Evolutionary conservation across 2,329 filamentous ascomycete species (phyloP).

Genomic region (Triangularia setosa): DNA sequence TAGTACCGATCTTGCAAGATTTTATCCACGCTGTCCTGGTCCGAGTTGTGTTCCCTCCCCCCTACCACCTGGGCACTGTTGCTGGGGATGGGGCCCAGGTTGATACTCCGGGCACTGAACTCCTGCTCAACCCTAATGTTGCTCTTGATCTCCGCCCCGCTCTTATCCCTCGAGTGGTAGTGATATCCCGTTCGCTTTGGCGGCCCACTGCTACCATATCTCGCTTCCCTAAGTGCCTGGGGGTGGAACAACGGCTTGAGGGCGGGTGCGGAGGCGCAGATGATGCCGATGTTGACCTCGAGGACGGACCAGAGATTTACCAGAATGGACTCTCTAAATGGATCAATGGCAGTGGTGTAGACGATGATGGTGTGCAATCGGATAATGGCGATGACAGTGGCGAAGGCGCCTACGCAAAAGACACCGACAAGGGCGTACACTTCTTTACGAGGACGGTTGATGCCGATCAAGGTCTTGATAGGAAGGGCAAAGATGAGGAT

Average conservation of each 20-base stretch:
- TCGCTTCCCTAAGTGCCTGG: neutral
- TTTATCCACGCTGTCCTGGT: neutral
- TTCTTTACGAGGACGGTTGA: slow-evolving; percentile 45
- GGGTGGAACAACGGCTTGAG: slow-evolving; percentile 43
- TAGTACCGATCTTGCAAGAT: neutral
- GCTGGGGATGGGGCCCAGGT: slow-evolving; percentile 1
- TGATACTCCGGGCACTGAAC: neutral
- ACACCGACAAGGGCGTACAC: slow-evolving; percentile 47
- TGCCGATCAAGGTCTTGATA: slow-evolving; percentile 39
- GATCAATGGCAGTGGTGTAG: slow-evolving; percentile 36
- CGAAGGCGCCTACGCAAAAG: slow-evolving; percentile 40
- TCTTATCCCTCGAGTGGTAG: neutral
- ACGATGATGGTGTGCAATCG: slow-evolving; percentile 38
- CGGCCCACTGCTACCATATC: neutral
- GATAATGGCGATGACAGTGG: slow-evolving; percentile 36
- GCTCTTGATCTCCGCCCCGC: slow-evolving; percentile 5
- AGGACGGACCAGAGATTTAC: slow-evolving; percentile 45
- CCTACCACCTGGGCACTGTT: neutral
- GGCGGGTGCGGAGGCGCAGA: slow-evolving; percentile 47
- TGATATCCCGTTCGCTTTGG: neutral
- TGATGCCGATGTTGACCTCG: slow-evolving; percentile 47
- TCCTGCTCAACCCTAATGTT: neutral
- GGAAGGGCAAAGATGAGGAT: slow-evolving; percentile 43
- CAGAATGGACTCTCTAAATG: slow-evolving; percentile 33
- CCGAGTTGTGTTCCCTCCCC: neutral